A percentile compares a stretch with the other conserved stretches of the same genome.
phyloP scores from a whole-genome alignment of 1,284 basidiomycete genomes.

The Irpex sp. region DNA sequence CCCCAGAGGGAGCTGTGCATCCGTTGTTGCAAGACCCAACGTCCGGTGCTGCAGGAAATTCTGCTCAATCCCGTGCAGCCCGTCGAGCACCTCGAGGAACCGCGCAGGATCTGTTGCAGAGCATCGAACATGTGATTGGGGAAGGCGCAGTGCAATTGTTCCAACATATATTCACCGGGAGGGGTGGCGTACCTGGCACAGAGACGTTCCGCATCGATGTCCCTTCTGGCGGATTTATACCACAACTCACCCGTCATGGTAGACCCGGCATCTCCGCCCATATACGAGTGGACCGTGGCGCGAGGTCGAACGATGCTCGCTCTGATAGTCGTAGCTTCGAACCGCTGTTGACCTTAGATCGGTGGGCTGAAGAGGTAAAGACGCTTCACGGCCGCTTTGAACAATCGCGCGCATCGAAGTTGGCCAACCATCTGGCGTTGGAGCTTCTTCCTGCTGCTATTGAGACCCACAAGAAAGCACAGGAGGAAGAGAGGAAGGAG shows the following conservation, averaged over 20 bases:
- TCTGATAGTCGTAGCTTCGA: slow-evolving; percentile 60
- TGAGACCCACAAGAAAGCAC: slow-evolving; percentile 46
- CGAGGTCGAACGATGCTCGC: slow-evolving; percentile 44
- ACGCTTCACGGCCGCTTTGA: slow-evolving; percentile 76
- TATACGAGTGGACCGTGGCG: slow-evolving; percentile 56
- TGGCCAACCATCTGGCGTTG: slow-evolving; percentile 74
- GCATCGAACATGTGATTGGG: slow-evolving; percentile 81
- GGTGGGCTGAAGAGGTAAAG: slow-evolving; percentile 90
- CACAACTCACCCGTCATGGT: slow-evolving; percentile 41
- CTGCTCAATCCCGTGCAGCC: slow-evolving; percentile 44
- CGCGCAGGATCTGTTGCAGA: slow-evolving; percentile 66
- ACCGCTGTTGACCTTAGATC: slow-evolving; percentile 79
- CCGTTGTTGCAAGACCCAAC: slow-evolving; percentile 75
- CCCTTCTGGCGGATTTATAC: slow-evolving; percentile 56
- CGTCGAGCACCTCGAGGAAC: slow-evolving; percentile 55
- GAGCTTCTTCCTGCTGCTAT: slow-evolving; percentile 81
- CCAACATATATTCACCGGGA: slow-evolving; percentile 69
- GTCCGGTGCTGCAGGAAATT: slow-evolving; percentile 39
- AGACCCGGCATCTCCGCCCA: slow-evolving; percentile 42
- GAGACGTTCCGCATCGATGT: slow-evolving; percentile 75
- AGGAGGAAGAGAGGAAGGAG: slow-evolving; percentile 49
- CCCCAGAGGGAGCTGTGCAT: slow-evolving; percentile 71
- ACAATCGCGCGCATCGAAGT: slow-evolving; percentile 60
- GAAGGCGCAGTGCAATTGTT: slow-evolving; percentile 81
- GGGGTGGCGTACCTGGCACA: slow-evolving; percentile 34